Base-by-base conservation (phyloP, 1,139 yeast genomes). In the Protomyces lactucae-debilis region DNA sequence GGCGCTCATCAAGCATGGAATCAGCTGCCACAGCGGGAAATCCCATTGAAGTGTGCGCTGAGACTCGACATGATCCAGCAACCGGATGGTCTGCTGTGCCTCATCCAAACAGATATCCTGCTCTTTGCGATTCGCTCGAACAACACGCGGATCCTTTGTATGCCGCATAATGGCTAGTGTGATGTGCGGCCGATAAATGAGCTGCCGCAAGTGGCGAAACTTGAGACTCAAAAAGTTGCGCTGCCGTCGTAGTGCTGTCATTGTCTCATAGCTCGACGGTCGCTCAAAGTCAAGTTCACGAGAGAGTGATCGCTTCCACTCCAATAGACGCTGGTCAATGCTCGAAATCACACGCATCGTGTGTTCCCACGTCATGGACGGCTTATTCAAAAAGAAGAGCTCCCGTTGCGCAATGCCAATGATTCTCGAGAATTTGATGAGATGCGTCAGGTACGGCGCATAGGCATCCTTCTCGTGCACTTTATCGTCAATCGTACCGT, bases 401-500 rank as follows among this genome's bases (percentile, higher is more conserved):
- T 64, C 61, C 36, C 67, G 67, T 51, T 66, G 59, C 8, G 66
- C 69, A 14, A 65, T 57, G 16, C 69, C 68, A 14, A 66, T 54
- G 37, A 67, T 65, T 18, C 57, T 40, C 12, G 65, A 43, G 25
- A 67, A 55, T 35, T 56, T 55, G 25, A 65, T 60, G 52, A 66
- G 64, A 21, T 64, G 54, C n/a, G 60, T 45, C 39, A 67, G 66
- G 48, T 66, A 66, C 46, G 64, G 57, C 28, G 63, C 60, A 21
- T 51, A 52, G 3, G 51, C 59, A 18, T 54, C 53, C 48, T 61
- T 10, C 52, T 61, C 28, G 59, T 59, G 52, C 35, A 59, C 40
- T 53, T 55, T 4, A 53, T 51, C 43, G 35, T 40, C 57, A 57
- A 53, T 39, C 9, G 59, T 43, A 14, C 60, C 64, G 40, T 52